These are phyloP conservation scores for Geosmithia flava DNA, from an alignment of 2,329 filamentous ascomycete genomes.

Conservation along the genomic window DNA sequence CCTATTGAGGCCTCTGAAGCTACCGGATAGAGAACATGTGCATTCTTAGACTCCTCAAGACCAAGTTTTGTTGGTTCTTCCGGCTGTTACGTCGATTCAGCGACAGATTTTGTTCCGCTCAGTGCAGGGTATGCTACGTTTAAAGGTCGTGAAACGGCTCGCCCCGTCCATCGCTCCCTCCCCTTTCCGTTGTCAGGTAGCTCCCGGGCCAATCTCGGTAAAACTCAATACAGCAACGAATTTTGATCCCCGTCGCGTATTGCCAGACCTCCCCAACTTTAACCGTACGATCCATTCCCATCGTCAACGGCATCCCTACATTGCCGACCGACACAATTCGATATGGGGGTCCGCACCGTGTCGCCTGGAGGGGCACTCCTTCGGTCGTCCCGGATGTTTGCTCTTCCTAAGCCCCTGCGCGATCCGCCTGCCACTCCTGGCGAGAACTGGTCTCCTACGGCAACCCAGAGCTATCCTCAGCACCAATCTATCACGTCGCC, in stretches of 20 bases:
- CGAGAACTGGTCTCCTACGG: conserved; percentile 10
- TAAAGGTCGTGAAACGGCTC: background rate
- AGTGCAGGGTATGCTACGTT: background rate
- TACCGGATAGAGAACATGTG: conserved; percentile 3
- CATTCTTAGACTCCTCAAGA: background rate
- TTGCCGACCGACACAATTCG: conserved; percentile 7
- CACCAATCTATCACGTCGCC: conserved; percentile 74
- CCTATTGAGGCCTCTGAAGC: background rate
- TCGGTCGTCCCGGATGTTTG: conserved; percentile 80
- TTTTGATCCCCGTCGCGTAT: conserved; percentile 1
- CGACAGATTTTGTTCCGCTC: background rate
- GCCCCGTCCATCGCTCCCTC: background rate
- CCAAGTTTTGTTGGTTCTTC: background rate
- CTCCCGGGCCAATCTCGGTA: conserved; percentile 1
- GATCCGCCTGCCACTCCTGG: conserved; percentile 38
- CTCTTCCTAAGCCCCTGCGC: conserved; percentile 66
- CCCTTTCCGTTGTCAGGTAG: background rate
- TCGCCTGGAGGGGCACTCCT: conserved; percentile 60
- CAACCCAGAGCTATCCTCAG: conserved; percentile 66
- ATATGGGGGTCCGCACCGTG: conserved; percentile 22
- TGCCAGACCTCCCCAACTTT: background rate
- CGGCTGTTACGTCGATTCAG: background rate
- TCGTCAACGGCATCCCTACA: background rate
- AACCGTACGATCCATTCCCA: background rate
- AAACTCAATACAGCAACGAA: background rate